Conservation (phyloP, 148 eudicot species). For the Arctostaphylos glauca region DNA sequence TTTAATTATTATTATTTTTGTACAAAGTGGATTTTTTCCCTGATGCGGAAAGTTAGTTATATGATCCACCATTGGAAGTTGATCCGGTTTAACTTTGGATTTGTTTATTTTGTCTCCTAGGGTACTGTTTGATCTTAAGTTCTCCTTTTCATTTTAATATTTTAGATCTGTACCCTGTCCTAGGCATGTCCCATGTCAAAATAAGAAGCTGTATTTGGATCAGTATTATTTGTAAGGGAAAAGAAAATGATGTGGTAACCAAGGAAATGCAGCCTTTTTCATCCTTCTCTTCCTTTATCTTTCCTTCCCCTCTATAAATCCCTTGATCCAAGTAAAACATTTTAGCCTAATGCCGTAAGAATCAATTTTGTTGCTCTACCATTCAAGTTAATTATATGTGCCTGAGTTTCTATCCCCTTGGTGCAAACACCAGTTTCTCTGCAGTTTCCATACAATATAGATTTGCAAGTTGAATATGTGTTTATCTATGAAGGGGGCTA, state of each 20-base stretch:
- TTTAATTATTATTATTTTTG: not conserved
- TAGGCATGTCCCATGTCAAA: not conserved
- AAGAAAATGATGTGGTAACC: not conserved
- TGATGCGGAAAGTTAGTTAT: not conserved
- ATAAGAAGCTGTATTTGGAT: not conserved
- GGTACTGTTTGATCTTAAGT: not conserved
- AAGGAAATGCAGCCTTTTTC: not conserved
- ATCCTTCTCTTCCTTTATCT: not conserved
- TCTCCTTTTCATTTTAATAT: not conserved
- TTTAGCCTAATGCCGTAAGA: not conserved
- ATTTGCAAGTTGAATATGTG: conserved; percentile 1
- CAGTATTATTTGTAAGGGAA: not conserved
- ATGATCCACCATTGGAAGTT: not conserved
- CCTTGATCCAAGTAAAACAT: not conserved
- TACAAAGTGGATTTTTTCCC: not conserved
- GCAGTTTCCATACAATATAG: not conserved
- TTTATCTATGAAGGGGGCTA: not conserved
- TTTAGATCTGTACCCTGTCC: not conserved
- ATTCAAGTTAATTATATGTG: not conserved
- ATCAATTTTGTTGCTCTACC: not conserved
- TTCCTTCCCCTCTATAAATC: not conserved
- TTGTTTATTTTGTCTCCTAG: not conserved
- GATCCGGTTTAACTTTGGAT: not conserved
- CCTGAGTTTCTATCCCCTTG: not conserved
- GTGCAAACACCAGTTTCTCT: not conserved